Conservation (phyloP, 2,329 filamentous ascomycete genomes). For the Fusarium ramigenum region DNA sequence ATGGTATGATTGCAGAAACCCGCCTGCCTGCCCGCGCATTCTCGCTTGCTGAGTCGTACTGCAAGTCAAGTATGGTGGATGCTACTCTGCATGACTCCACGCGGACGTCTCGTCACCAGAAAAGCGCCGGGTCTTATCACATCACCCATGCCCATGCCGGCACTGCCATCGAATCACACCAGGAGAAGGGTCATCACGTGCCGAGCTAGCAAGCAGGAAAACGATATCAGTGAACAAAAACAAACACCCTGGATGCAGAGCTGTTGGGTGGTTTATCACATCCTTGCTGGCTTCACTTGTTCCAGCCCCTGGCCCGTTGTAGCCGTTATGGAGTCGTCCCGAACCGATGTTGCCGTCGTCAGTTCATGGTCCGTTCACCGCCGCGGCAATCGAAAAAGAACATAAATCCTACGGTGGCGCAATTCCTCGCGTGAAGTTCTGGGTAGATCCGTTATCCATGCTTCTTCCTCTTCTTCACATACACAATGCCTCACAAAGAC, state of each 20-base stretch:
- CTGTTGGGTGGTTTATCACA: not conserved
- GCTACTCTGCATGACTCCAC: not conserved
- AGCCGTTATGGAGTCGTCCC: slow-evolving; percentile 20
- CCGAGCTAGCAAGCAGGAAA: not conserved
- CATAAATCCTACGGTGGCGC: not conserved
- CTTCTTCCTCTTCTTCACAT: not conserved
- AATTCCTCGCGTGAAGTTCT: not conserved
- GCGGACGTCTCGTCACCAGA: not conserved
- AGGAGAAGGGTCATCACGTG: not conserved
- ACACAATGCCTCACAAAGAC: slow-evolving; percentile 17
- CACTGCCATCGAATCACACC: slow-evolving; percentile 5
- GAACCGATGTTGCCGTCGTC: slow-evolving; percentile 6
- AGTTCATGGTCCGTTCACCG: slow-evolving; percentile 25
- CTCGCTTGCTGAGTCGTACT: not conserved
- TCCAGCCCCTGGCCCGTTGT: slow-evolving; percentile 2
- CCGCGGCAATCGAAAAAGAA: slow-evolving; percentile 9
- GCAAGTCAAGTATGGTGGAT: not conserved
- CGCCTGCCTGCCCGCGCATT: too few relatives aligned
- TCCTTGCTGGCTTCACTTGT: not conserved
- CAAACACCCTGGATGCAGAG: not conserved
- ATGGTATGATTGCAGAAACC: not conserved
- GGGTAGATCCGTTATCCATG: not conserved
- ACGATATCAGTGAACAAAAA: not conserved
- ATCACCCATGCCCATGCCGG: not conserved
- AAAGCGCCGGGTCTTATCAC: not conserved